These are phyloP conservation scores for Suillus americanus DNA, from an alignment of 768 basidiomycete species.

Conservation along the genomic window DNA sequence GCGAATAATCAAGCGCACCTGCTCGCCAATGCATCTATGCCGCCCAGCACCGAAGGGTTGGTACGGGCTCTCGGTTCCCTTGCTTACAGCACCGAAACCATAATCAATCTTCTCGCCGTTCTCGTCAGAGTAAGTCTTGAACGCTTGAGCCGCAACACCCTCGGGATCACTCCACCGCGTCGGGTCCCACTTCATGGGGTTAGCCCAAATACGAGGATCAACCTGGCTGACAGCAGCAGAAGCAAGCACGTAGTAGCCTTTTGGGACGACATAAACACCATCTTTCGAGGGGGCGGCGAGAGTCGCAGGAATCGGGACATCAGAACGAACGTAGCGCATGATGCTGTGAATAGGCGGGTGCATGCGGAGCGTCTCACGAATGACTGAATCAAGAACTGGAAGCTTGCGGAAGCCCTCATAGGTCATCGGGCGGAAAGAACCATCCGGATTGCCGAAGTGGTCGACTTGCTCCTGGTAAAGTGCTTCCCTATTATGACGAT, in stretches of 20 bases:
- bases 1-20: constrained; percentile 40
- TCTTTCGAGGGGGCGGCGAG: constrained; percentile 79
- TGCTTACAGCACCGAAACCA: constrained; percentile 93
- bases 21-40: constrained; percentile 94
- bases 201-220: constrained; percentile 82
- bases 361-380: constrained; percentile 90
- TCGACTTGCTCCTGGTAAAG: constrained; percentile 90
- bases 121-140: constrained; percentile 71
- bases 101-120: constrained; percentile 91
- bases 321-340: constrained; percentile 87
- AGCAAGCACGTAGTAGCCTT: constrained; percentile 87
- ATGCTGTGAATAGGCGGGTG: constrained; percentile 97
- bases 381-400: constrained; percentile 82
- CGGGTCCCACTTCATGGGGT: constrained; percentile 74
- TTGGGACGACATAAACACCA: constrained; percentile 79
- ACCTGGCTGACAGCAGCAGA: constrained; percentile 86
- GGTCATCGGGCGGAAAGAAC: constrained; percentile 73
- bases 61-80: constrained; percentile 94
- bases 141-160: constrained; percentile 79
- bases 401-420: constrained; percentile 85
- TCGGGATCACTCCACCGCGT: constrained; percentile 82
- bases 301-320: constrained; percentile 78
- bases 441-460: constrained; percentile 76
- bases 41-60: constrained; percentile 97
- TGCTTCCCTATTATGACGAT: constrained; percentile 52